Evolutionary conservation across 768 basidiomycete species (phyloP), one percentile per base, ranked within the genome.

Genomic region (Tulasnella calospora): DNA sequence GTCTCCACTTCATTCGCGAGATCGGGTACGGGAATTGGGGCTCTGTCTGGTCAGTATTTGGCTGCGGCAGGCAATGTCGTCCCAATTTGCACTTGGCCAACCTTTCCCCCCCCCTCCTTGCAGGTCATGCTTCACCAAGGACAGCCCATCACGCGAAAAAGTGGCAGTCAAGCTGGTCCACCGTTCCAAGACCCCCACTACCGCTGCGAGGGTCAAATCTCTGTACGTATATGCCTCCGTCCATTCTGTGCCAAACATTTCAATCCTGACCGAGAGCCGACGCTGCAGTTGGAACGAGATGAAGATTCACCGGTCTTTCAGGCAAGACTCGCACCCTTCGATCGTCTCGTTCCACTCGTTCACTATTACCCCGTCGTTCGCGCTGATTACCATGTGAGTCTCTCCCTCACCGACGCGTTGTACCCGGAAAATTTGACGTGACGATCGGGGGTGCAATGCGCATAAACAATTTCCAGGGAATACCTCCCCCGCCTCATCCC

Each of bases 21-120:
- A 92, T 95, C 86, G 94, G 94, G 41, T 94, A 89, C 83, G 94
- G 95, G 61, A 96, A 95, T 85, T 97, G 95, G 95, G 95, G 95
- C 47, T 92, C 91, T 83, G 94, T 95, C 80, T 95, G 93, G 94
- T 70, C 51, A 74, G 71, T 44, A 70, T n/a, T 57, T 38, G n/a
- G n/a, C 13, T 9, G 9, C 17, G 1, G 23, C 36, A 10, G 5
- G 1, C 46, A 17, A 55, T 73, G 40, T 33, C 15, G 13, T 47
- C 30, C 36, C 41, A 33, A 44, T 73, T 46, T 44, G 41, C 41
- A 44, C 27, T 38, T n/a, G 19, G 51, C 51, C n/a, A n/a, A 51
- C 38, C 38, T 38, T 21, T 12, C 40, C 73, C 69, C 40, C 85
- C 92, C 81, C 93, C 91, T 82, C 86, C 85, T 46, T 90, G 91